A percentile compares a stretch with the other conserved stretches of the same genome.
These are phyloP conservation scores for Daldinia caldariorum DNA, from an alignment of 495 filamentous ascomycete genomes.

Conservation along the genomic window DNA sequence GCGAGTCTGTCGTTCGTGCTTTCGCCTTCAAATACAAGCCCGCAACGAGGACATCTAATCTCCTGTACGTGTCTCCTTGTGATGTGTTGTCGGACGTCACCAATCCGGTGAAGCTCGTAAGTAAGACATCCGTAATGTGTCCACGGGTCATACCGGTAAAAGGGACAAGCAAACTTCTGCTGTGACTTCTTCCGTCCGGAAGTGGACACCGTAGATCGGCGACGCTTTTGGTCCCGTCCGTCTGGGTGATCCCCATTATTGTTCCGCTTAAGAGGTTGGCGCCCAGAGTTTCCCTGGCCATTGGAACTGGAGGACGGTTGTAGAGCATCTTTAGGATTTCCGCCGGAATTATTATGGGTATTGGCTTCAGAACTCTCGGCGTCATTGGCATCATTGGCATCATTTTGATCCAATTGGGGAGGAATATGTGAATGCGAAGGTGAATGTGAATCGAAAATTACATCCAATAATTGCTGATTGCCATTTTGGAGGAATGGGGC, in stretches of 20 bases:
- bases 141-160: conserved; percentile 1
- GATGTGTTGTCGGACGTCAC: conserved; percentile 38
- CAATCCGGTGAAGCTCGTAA: conserved; percentile 12
- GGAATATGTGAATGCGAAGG: neutral
- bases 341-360: neutral
- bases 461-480: neutral
- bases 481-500: neutral
- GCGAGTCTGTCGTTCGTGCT: neutral
- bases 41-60: conserved; percentile 21
- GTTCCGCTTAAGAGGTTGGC: neutral
- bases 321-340: neutral
- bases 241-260: neutral
- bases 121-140: conserved; percentile 7
- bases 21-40: conserved; percentile 12
- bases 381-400: neutral
- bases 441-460: neutral
- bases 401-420: neutral
- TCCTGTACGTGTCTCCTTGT: conserved; percentile 11
- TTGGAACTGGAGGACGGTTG: neutral
- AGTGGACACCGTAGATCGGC: neutral
- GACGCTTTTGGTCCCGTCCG: neutral
- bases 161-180: conserved; percentile 24
- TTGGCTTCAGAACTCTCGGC: neutral
- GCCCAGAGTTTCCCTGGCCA: neutral
- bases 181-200: neutral